phyloP scores from a whole-genome alignment of 2,329 filamentous ascomycete species.

The Bipolaris cookei region DNA sequence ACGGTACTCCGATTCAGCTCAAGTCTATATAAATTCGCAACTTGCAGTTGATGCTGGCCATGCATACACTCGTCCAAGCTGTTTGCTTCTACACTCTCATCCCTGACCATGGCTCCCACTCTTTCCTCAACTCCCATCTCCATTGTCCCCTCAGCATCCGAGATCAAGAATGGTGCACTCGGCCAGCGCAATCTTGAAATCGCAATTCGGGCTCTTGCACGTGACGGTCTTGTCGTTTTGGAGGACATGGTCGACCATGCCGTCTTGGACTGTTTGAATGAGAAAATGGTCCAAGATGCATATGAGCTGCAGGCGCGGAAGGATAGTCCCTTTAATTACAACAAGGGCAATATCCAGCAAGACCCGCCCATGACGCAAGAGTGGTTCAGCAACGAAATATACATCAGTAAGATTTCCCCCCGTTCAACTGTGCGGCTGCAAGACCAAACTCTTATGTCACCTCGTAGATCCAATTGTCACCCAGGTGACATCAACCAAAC shows the following conservation, averaged over 20 bases:
- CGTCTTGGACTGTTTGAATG: conserved; percentile 62
- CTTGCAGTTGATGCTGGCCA: background rate
- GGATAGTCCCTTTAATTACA: conserved; percentile 67
- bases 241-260: conserved; percentile 51
- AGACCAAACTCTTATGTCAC: background rate
- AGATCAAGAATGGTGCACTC: conserved; percentile 52
- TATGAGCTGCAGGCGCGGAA: conserved; percentile 58
- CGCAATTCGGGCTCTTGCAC: conserved; percentile 34
- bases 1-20: background rate
- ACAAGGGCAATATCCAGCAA: conserved; percentile 67
- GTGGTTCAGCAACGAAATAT: conserved; percentile 52
- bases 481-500: conserved; percentile 60
- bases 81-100: background rate
- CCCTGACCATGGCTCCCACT: conserved; percentile 22
- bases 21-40: conserved; percentile 12
- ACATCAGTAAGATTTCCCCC: conserved; percentile 55
- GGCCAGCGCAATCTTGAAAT: conserved; percentile 60
- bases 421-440: background rate
- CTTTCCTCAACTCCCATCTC: conserved; percentile 40
- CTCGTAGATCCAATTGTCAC: conserved; percentile 60
- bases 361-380: conserved; percentile 61
- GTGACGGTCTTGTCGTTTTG: conserved; percentile 45
- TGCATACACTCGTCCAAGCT: background rate
- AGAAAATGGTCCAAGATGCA: conserved; percentile 66
- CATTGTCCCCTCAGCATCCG: conserved; percentile 51